Evolutionary conservation across 2,329 filamentous ascomycete genomes (phyloP).

Genomic region (Paracoccidioides brasiliensis): DNA sequence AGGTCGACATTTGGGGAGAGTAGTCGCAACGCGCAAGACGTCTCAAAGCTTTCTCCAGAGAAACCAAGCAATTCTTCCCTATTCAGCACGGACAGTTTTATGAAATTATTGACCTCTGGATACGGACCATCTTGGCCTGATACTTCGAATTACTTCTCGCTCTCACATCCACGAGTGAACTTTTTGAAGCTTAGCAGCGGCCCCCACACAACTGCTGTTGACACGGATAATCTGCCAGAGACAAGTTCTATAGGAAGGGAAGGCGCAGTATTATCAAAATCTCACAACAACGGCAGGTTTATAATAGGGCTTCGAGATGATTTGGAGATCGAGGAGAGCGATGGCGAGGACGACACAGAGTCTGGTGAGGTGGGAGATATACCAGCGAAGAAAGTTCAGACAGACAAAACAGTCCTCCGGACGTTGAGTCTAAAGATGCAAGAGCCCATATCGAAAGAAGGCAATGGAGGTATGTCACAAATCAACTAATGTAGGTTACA

Average conservation of each 20-base stretch:
- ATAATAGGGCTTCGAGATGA: slow-evolving; percentile 33
- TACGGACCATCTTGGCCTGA: slow-evolving; percentile 38
- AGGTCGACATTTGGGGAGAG: slow-evolving; percentile 10
- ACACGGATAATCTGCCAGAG: slow-evolving; percentile 8
- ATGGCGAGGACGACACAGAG: slow-evolving; percentile 17
- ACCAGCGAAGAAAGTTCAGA: slow-evolving; percentile 5
- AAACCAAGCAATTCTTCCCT: slow-evolving; percentile 17
- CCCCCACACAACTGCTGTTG: not conserved
- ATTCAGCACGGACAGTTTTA: slow-evolving; percentile 32
- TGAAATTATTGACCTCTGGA: slow-evolving; percentile 38
- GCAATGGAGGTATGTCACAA: slow-evolving; percentile 11
- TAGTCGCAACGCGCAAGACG: slow-evolving; percentile 8
- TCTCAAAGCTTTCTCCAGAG: slow-evolving; percentile 3
- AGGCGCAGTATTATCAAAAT: slow-evolving; percentile 12
- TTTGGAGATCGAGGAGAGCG: slow-evolving; percentile 25
- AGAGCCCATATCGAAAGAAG: slow-evolving; percentile 7
- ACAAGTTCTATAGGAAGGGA: slow-evolving; percentile 13
- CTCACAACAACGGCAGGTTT: slow-evolving; percentile 24
- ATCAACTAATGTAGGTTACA: not conserved
- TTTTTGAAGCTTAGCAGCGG: slow-evolving; percentile 14
- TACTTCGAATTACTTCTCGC: slow-evolving; percentile 18
- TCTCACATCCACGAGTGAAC: slow-evolving; percentile 17
- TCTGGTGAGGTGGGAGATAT: not conserved
- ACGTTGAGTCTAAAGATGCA: slow-evolving; percentile 24
- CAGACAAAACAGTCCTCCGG: slow-evolving; percentile 24